phyloP scores from a whole-genome alignment of 108 stramenopile genomes.

The Nitzschia sp. region DNA sequence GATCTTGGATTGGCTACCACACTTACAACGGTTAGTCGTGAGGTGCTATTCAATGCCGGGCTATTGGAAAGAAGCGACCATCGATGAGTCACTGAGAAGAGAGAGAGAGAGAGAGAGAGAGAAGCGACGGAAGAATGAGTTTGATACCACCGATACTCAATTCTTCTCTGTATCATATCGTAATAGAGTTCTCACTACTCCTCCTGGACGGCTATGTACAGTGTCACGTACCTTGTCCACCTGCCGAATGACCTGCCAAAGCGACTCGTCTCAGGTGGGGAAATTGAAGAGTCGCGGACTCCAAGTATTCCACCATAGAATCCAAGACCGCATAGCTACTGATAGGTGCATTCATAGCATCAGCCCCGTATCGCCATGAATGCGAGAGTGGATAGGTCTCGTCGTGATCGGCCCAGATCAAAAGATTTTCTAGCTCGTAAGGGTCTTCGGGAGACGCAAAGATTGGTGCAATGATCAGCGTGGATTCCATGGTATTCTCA shows the following conservation, averaged over 20 bases:
- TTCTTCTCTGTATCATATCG: too few relatives aligned
- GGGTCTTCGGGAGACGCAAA: constrained; percentile 59
- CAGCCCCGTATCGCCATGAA: constrained; percentile 83
- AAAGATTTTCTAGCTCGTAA: not conserved
- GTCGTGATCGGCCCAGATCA: constrained; percentile 59
- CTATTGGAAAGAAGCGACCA: constrained; percentile 76
- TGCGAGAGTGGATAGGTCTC: constrained; percentile 41
- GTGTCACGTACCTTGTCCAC: too few relatives aligned
- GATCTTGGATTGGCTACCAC: constrained; percentile 85
- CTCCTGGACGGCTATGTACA: too few relatives aligned
- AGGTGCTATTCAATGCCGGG: constrained; percentile 18
- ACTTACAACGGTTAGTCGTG: constrained; percentile 34
- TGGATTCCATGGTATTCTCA: constrained; percentile 7
- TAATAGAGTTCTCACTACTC: too few relatives aligned
- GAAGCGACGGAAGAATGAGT: too few relatives aligned
- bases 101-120: too few relatives aligned
- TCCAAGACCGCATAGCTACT: constrained; percentile 82
- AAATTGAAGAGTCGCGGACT: constrained; percentile 30
- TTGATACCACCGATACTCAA: too few relatives aligned
- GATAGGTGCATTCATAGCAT: constrained; percentile 52
- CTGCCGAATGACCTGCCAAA: constrained; percentile 82
- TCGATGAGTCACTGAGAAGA: constrained; percentile 72
- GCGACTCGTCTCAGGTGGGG: constrained; percentile 57
- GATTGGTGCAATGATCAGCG: constrained; percentile 66
- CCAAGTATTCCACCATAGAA: constrained; percentile 50